Evolutionary conservation across 306 rosid species (phyloP).

Genomic region (Boehmeria nivea): DNA sequence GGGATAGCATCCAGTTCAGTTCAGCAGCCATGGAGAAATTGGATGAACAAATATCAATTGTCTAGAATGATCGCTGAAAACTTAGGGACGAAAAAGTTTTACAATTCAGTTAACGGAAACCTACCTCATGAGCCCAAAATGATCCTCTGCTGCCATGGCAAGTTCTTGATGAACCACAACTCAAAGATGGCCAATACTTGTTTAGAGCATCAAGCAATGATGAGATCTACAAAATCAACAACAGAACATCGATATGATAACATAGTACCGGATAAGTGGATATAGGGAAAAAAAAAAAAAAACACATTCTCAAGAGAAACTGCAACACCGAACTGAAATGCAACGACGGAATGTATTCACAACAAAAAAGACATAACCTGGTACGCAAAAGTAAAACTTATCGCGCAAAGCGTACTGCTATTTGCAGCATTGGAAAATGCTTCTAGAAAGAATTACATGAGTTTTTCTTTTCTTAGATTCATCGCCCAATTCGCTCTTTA

Average conservation of each 20-base stretch:
- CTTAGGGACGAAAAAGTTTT: constrained; percentile 19
- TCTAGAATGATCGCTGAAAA: constrained; percentile 5
- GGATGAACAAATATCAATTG: constrained; percentile 38
- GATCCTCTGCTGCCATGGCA: constrained; percentile 73
- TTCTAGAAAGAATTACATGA: no score
- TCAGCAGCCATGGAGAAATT: constrained; percentile 30
- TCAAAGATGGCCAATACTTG: constrained; percentile 81
- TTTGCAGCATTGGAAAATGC: no score
- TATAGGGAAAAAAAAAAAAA: no score
- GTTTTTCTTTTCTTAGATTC: no score
- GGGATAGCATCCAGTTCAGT: constrained; percentile 23
- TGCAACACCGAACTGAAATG: no score
- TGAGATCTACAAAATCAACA: constrained; percentile 51
- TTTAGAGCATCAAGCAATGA: constrained; percentile 53
- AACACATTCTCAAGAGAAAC: no score
- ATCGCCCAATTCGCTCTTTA: no score
- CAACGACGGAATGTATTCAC: no score
- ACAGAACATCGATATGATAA: background rate
- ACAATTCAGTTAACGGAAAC: constrained; percentile 14
- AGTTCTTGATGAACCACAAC: constrained; percentile 61
- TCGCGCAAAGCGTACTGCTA: no score
- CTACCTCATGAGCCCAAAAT: constrained; percentile 99
- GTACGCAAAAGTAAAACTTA: no score
- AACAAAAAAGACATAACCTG: no score
- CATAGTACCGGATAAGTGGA: no score